These are phyloP conservation scores for Saxophila tyrrhenica DNA, from an alignment of 495 filamentous ascomycete genomes.

Conservation along the genomic window DNA sequence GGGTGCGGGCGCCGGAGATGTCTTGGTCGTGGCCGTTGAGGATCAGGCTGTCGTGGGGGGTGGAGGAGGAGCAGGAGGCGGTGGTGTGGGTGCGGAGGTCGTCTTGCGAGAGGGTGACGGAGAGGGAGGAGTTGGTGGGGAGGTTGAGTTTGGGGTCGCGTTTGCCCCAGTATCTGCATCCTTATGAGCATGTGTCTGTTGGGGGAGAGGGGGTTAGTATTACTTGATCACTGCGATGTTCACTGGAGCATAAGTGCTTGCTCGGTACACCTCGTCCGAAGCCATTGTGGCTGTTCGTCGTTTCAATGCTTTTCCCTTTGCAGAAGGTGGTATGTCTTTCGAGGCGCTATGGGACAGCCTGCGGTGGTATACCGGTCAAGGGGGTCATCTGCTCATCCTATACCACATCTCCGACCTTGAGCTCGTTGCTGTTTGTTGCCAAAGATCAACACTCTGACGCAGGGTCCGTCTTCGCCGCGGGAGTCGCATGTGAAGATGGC, in stretches of 20 bases:
- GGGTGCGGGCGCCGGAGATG: constrained; percentile 73
- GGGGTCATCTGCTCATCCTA: neutral
- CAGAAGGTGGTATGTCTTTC: too few species aligned
- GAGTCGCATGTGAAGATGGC: neutral
- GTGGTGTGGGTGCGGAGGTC: constrained; percentile 94
- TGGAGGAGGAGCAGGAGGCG: constrained; percentile 74
- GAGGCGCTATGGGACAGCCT: too few species aligned
- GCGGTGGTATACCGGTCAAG: too few species aligned
- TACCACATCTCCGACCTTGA: neutral
- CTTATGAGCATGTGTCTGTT: constrained; percentile 20
- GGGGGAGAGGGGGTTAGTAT: constrained; percentile 9
- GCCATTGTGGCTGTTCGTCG: constrained; percentile 31
- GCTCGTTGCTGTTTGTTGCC: neutral
- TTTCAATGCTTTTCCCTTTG: too few species aligned
- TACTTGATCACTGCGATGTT: constrained; percentile 99
- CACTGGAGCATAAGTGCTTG: constrained; percentile 91
- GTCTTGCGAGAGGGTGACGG: constrained; percentile 84
- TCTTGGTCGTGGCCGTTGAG: constrained; percentile 78
- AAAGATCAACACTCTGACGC: neutral
- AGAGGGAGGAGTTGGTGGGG: constrained; percentile 93
- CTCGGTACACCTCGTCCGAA: constrained; percentile 56
- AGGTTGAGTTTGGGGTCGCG: constrained; percentile 85
- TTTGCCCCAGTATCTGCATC: constrained; percentile 88
- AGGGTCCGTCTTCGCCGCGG: neutral
- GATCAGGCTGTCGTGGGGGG: constrained; percentile 63